Percentiles rank a stretch among this genome's conserved stretches.
Evolutionary conservation across 2,329 filamentous ascomycete species (phyloP).

Genomic region (Diaporthe batatas): DNA sequence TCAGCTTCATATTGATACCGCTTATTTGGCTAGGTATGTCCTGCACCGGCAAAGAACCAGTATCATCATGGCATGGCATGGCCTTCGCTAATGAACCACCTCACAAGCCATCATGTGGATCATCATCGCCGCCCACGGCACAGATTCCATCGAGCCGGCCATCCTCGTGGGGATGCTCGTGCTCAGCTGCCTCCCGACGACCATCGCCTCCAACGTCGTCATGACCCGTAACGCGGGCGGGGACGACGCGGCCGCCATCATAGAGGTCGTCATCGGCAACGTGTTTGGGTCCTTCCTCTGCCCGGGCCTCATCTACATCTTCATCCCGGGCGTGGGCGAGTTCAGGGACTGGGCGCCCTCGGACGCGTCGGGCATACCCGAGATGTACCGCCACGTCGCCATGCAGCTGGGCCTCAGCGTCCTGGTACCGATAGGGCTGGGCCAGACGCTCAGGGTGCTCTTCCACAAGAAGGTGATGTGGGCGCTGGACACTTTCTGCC

Average conservation of each 20-base stretch:
- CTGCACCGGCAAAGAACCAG: background rate
- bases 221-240: constrained; percentile 79
- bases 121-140: constrained; percentile 62
- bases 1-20: constrained; percentile 76
- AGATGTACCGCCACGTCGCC: constrained; percentile 76
- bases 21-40: constrained; percentile 68
- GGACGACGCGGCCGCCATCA: constrained; percentile 74
- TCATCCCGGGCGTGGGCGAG: constrained; percentile 65
- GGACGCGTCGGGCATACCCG: constrained; percentile 64
- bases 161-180: constrained; percentile 77
- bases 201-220: constrained; percentile 79
- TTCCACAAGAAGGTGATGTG: constrained; percentile 66
- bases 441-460: constrained; percentile 69
- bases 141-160: constrained; percentile 71
- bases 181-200: constrained; percentile 77
- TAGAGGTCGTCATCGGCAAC: constrained; percentile 79
- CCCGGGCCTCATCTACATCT: constrained; percentile 73
- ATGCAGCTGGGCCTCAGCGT: constrained; percentile 77
- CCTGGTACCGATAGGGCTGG: constrained; percentile 72
- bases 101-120: constrained; percentile 61
- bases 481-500: constrained; percentile 65
- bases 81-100: constrained; percentile 39
- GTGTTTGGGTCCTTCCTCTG: constrained; percentile 77
- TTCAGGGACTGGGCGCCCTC: constrained; percentile 68
- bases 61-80: background rate